phyloP scores from a whole-genome alignment of 176 grass and related monocot genomes.

The Lolium rigidum region DNA sequence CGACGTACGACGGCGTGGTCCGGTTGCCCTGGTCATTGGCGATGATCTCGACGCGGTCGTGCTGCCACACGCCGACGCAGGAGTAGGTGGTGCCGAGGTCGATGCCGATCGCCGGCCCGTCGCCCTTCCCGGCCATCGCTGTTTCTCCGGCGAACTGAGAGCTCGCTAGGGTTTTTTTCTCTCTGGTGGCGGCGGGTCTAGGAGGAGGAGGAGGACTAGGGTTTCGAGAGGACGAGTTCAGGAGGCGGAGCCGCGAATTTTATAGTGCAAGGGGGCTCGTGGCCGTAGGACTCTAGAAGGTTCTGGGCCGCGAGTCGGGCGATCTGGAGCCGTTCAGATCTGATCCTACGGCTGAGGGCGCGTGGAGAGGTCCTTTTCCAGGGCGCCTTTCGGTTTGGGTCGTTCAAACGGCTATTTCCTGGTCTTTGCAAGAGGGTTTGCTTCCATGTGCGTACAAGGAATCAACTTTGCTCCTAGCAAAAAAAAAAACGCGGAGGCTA shows the following conservation, averaged over 20 bases:
- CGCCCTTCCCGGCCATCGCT: conserved; percentile 65
- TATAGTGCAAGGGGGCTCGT: conserved; percentile 19
- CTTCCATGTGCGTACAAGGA: too few species aligned
- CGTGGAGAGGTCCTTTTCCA: not conserved
- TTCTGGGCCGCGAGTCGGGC: not conserved
- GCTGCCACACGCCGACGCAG: conserved; percentile 96
- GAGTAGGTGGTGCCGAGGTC: conserved; percentile 98
- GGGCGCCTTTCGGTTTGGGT: not conserved
- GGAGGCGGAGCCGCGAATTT: not conserved
- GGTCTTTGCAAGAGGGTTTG: not conserved
- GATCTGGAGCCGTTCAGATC: conserved; percentile 2
- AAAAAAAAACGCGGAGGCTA: too few species aligned
- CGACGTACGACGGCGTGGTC: conserved; percentile 91
- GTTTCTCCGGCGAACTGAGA: not conserved
- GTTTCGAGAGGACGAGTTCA: conserved; percentile 38
- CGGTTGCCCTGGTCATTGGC: conserved; percentile 98
- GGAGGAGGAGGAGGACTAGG: not conserved
- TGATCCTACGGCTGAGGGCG: not conserved
- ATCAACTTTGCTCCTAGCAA: too few species aligned
- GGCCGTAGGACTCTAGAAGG: conserved; percentile 48
- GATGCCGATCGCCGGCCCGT: conserved; percentile 93
- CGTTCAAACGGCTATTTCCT: conserved; percentile 13
- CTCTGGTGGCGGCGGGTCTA: not conserved
- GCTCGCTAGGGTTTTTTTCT: not conserved
- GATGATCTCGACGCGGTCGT: conserved; percentile 96